These are phyloP conservation scores for Musa troglodytarum DNA, from an alignment of 176 grass and related monocot species.

Conservation along the genomic window DNA sequence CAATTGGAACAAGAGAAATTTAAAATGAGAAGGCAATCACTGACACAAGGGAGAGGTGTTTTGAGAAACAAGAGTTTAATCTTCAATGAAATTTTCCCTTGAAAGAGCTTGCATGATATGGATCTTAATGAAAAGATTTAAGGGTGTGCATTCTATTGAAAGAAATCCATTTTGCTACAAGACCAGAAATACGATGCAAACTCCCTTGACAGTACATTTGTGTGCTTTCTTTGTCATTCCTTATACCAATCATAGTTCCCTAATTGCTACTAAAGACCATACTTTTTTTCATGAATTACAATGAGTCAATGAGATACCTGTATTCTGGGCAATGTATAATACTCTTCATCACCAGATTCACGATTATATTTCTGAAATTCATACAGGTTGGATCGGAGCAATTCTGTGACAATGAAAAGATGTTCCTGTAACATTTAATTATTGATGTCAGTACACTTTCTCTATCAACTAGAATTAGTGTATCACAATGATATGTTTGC, in stretches of 20 bases:
- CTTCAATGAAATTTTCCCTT: neutral
- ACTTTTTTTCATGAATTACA: neutral
- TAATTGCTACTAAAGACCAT: too few relatives aligned
- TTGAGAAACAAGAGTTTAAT: neutral
- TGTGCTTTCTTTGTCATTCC: neutral
- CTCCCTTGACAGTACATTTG: too few relatives aligned
- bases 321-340: constrained; percentile 88
- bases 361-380: constrained; percentile 98
- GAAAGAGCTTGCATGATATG: neutral
- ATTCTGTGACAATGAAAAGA: constrained; percentile 95
- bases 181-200: too few relatives aligned
- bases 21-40: neutral
- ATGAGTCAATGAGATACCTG: constrained; percentile 39
- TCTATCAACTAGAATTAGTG: neutral
- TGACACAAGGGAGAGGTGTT: neutral
- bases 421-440: constrained; percentile 55
- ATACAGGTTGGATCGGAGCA: constrained; percentile 80
- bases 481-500: neutral
- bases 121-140: neutral
- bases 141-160: neutral
- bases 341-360: constrained; percentile 63
- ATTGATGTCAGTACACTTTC: neutral
- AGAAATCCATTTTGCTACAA: neutral
- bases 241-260: too few relatives aligned
- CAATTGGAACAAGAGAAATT: neutral